Conservation (phyloP, 2,329 filamentous ascomycete genomes). For the Emergomyces orientalis region DNA sequence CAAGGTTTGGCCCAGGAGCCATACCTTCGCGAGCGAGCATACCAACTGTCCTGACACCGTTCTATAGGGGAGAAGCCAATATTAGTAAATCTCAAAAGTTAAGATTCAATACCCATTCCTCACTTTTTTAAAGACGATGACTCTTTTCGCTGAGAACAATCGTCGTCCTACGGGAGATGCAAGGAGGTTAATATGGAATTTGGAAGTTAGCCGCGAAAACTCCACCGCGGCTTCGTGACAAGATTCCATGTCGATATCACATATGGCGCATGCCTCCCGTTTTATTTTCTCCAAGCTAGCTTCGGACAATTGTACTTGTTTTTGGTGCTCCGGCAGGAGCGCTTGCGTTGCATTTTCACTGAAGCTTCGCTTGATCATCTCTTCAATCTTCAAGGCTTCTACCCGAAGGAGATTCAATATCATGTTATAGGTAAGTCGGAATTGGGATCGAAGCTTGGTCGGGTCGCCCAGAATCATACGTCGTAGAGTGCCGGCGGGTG, state of each 20-base stretch:
- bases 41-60: constrained; percentile 73
- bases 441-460: constrained; percentile 90
- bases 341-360: constrained; percentile 97
- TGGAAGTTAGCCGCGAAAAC: constrained; percentile 67
- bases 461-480: constrained; percentile 96
- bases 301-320: constrained; percentile 84
- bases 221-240: constrained; percentile 77
- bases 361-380: constrained; percentile 99
- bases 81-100: constrained; percentile 11
- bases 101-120: constrained; percentile 16
- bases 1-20: constrained; percentile 56
- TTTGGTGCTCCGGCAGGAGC: constrained; percentile 86
- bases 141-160: constrained; percentile 63
- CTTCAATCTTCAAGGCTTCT: constrained; percentile 94
- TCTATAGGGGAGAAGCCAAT: constrained; percentile 35
- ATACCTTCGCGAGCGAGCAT: constrained; percentile 70
- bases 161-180: constrained; percentile 73
- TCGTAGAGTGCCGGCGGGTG: constrained; percentile 69
- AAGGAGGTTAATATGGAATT: constrained; percentile 67
- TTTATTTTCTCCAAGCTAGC: constrained; percentile 86
- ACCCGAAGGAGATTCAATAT: constrained; percentile 91
- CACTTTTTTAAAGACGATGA: constrained; percentile 70
- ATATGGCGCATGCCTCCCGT: constrained; percentile 70
- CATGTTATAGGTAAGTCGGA: constrained; percentile 98
- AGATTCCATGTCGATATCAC: constrained; percentile 66